Evolutionary conservation across 768 basidiomycete species (phyloP).

Genomic region (Coprinellus aureogranulatus): DNA sequence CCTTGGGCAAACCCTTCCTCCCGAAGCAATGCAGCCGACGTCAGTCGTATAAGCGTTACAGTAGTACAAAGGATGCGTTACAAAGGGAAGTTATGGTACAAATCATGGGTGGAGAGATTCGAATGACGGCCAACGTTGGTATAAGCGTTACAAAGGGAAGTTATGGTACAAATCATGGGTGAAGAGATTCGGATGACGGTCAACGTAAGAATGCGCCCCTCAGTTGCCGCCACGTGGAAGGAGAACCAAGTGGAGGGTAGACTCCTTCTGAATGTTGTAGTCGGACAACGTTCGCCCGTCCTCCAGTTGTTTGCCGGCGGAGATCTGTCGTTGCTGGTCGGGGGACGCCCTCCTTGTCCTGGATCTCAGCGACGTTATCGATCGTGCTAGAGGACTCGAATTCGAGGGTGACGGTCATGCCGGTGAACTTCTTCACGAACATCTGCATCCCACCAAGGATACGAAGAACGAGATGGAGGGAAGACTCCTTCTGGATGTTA

Average conservation of each 20-base stretch:
- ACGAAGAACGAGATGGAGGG: conserved; percentile 72
- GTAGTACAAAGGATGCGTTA: too few relatives aligned
- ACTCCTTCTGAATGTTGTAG: conserved; percentile 76
- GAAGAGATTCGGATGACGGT: too few relatives aligned
- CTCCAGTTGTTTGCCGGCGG: conserved; percentile 77
- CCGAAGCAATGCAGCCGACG: too few relatives aligned
- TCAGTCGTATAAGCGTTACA: too few relatives aligned
- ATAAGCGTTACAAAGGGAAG: too few relatives aligned
- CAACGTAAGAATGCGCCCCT: too few relatives aligned
- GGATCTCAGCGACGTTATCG: conserved; percentile 74
- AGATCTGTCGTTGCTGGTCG: conserved; percentile 77
- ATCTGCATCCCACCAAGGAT: conserved; percentile 73
- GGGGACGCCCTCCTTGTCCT: conserved; percentile 82
- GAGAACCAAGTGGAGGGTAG: conserved; percentile 71
- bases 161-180: too few relatives aligned
- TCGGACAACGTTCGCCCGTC: conserved; percentile 77
- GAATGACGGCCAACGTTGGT: too few relatives aligned
- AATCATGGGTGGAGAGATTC: too few relatives aligned
- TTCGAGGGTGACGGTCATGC: conserved; percentile 74
- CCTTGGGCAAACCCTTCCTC: too few relatives aligned
- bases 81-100: too few relatives aligned
- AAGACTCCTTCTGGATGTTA: conserved; percentile 81
- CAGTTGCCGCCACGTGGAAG: conserved; percentile 78
- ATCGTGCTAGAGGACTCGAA: conserved; percentile 76
- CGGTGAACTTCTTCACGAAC: conserved; percentile 69